Evolutionary conservation across 805 yeast species (phyloP).

Genomic region (Maudiozyma turicensis): DNA sequence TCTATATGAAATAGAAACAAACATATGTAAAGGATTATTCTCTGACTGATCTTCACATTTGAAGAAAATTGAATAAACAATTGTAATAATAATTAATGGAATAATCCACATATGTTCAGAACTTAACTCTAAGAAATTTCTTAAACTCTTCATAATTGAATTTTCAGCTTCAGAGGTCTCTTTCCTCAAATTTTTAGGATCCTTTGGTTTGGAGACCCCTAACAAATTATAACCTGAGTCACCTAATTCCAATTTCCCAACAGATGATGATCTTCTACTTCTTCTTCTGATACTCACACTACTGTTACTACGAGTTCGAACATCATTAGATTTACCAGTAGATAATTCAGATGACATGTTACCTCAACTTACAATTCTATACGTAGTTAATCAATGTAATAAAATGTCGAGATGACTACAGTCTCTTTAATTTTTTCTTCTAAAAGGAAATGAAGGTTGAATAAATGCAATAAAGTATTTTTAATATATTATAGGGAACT

Average conservation of each 20-base stretch:
- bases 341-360: background rate
- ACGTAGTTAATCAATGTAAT: no score
- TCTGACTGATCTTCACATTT: slow-evolving; percentile 47
- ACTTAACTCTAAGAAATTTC: slow-evolving; percentile 10
- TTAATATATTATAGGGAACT: no score
- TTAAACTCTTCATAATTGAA: background rate
- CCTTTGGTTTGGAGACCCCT: background rate
- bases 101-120: slow-evolving; percentile 60
- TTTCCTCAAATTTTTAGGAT: background rate
- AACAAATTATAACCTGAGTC: slow-evolving; percentile 43
- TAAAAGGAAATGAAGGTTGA: no score
- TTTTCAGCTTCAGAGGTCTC: background rate
- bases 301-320: background rate
- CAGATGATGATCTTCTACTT: slow-evolving; percentile 48
- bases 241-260: slow-evolving; percentile 67
- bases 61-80: slow-evolving; percentile 36
- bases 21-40: slow-evolving; percentile 53
- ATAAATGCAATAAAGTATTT: no score
- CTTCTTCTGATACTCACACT: slow-evolving; percentile 9
- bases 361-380: no score
- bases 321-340: background rate
- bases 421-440: no score
- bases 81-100: slow-evolving; percentile 43
- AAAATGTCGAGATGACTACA: no score
- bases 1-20: slow-evolving; percentile 56